Evolutionary conservation across 1,284 basidiomycete species (phyloP).

Genomic region (Macrocystidia cucumis): DNA sequence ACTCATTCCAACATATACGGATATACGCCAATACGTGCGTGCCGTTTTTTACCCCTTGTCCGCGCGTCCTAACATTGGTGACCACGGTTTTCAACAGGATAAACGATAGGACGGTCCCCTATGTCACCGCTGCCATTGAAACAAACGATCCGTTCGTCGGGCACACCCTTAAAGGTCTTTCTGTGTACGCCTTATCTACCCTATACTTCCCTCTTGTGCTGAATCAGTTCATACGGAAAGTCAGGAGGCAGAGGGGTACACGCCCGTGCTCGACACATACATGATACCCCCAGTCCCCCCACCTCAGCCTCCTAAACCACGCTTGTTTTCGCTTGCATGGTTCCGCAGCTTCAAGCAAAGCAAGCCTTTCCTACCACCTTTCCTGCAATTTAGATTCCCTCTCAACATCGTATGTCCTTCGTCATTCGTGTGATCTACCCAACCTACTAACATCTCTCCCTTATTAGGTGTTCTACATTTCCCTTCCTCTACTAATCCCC

Average conservation of each 20-base stretch:
- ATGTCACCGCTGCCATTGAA: slow-evolving; percentile 71
- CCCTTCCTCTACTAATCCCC: slow-evolving; percentile 40
- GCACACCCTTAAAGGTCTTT: slow-evolving; percentile 47
- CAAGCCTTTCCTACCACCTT: slow-evolving; percentile 50
- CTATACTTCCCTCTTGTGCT: too few relatives aligned
- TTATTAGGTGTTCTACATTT: slow-evolving; percentile 40
- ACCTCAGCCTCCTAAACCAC: slow-evolving; percentile 20
- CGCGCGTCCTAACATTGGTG: neutral
- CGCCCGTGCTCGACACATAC: slow-evolving; percentile 47
- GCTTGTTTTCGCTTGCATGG: slow-evolving; percentile 36
- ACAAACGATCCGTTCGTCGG: slow-evolving; percentile 60
- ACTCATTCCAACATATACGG: slow-evolving; percentile 60
- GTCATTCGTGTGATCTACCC: neutral
- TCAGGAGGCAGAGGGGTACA: slow-evolving; percentile 47
- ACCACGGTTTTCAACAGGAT: slow-evolving; percentile 27
- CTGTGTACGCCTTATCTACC: slow-evolving; percentile 53
- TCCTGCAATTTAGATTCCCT: slow-evolving; percentile 61
- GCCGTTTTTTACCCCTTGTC: slow-evolving; percentile 4
- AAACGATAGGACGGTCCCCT: slow-evolving; percentile 79
- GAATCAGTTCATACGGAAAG: too few relatives aligned
- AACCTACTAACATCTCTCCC: neutral
- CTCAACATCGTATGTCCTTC: slow-evolving; percentile 56
- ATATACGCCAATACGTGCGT: slow-evolving; percentile 83
- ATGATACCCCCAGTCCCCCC: slow-evolving; percentile 30
- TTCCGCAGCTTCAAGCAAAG: slow-evolving; percentile 27